Percentiles rank a stretch among this genome's conserved stretches.
These are phyloP conservation scores for Collybia sp. DNA, from an alignment of 768 basidiomycete species.

Conservation along the genomic window DNA sequence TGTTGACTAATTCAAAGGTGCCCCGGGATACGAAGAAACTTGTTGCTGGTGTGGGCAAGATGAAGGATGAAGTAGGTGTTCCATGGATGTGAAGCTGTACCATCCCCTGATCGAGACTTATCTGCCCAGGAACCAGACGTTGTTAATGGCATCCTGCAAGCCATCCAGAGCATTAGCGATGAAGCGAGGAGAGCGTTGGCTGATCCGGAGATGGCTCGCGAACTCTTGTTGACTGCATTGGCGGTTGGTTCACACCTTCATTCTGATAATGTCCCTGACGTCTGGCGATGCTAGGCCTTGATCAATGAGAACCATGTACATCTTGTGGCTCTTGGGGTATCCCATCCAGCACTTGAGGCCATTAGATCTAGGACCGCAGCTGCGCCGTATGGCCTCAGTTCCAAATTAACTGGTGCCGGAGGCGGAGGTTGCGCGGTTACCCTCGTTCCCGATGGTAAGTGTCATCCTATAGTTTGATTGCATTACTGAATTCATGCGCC, in stretches of 20 bases:
- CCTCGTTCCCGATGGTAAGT: constrained; percentile 86
- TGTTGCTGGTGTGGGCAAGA: constrained; percentile 82
- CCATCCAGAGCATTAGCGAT: constrained; percentile 84
- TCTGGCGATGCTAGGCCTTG: constrained; percentile 46
- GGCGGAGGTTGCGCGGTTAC: constrained; percentile 99
- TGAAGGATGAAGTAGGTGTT: constrained; percentile 52
- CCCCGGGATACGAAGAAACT: constrained; percentile 93
- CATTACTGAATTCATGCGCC: constrained; percentile 7
- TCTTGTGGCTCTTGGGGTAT: constrained; percentile 83
- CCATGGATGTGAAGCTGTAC: not conserved
- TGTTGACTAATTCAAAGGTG: constrained; percentile 90
- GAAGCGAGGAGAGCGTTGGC: constrained; percentile 73
- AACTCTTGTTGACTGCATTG: constrained; percentile 57
- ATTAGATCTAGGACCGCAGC: constrained; percentile 69
- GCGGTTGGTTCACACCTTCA: constrained; percentile 47
- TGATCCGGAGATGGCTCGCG: constrained; percentile 67
- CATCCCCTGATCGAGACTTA: constrained; percentile 5
- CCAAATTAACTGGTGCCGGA: constrained; percentile 97
- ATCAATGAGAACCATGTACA: constrained; percentile 89
- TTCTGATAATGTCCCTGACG: constrained; percentile 5
- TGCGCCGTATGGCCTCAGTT: constrained; percentile 65
- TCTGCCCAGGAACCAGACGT: constrained; percentile 71
- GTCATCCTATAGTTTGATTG: constrained; percentile 6
- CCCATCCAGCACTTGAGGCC: constrained; percentile 81
- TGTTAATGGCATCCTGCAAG: constrained; percentile 69